Evolutionary conservation across 1,139 yeast species (phyloP).

Genomic region (Blastobotrys capitulatus): DNA sequence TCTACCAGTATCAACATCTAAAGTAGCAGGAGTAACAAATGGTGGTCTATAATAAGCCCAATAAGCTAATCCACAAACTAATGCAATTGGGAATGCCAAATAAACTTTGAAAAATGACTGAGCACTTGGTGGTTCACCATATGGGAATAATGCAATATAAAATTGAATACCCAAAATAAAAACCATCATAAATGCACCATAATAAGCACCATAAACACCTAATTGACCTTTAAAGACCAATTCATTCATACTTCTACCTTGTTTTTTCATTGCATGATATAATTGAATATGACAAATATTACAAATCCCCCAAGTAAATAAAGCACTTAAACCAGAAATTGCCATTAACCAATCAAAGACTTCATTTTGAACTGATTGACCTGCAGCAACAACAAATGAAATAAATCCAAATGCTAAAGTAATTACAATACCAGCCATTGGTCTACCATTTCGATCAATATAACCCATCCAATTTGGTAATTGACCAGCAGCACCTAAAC

Average conservation of each 20-base stretch:
- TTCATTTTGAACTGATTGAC: conserved; percentile 55
- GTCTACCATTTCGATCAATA: conserved; percentile 72
- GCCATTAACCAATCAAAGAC: conserved; percentile 80
- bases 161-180: conserved; percentile 73
- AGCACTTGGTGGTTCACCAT: conserved; percentile 42
- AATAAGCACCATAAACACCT: conserved; percentile 65
- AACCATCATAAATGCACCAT: conserved; percentile 56
- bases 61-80: conserved; percentile 46
- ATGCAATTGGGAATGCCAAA: conserved; percentile 48
- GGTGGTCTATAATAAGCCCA: conserved; percentile 43
- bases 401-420: conserved; percentile 60
- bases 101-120: conserved; percentile 47
- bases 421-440: conserved; percentile 57
- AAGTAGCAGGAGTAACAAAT: conserved; percentile 32
- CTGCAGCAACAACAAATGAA: conserved; percentile 64
- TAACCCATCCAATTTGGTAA: conserved; percentile 71
- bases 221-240: conserved; percentile 64
- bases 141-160: conserved; percentile 72
- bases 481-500: conserved; percentile 75
- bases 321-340: conserved; percentile 71
- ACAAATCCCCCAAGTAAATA: conserved; percentile 78
- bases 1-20: conserved; percentile 49
- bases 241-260: conserved; percentile 61
- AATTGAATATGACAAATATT: conserved; percentile 73
- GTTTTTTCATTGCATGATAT: conserved; percentile 63